Evolutionary conservation across 768 basidiomycete genomes (phyloP).

Genomic region (Trametes meyenii): DNA sequence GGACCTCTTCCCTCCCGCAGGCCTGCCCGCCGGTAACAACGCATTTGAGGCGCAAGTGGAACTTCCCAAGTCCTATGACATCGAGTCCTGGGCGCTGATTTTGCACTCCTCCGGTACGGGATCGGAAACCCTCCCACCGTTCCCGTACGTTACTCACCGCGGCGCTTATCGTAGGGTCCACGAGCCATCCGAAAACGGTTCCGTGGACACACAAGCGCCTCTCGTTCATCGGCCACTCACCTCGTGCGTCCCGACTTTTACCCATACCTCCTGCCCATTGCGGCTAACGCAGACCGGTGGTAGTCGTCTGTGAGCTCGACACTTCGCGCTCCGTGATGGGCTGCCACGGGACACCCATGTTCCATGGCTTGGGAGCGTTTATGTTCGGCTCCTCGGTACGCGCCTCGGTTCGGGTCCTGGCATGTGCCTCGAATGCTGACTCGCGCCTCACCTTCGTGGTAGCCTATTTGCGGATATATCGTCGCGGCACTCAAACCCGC

Average conservation of each 20-base stretch:
- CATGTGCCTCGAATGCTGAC: background rate
- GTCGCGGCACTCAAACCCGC: slow-evolving; percentile 27
- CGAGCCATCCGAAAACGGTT: slow-evolving; percentile 31
- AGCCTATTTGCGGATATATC: slow-evolving; percentile 22
- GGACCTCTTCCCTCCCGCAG: background rate
- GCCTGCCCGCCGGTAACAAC: background rate
- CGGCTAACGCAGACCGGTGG: background rate
- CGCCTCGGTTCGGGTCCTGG: background rate
- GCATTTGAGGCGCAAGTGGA: background rate
- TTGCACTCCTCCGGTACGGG: slow-evolving; percentile 19
- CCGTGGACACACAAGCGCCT: slow-evolving; percentile 24
- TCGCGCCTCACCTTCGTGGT: background rate
- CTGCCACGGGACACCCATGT: slow-evolving; percentile 20
- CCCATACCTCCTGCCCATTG: too few relatives aligned
- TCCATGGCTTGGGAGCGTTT: slow-evolving; percentile 12
- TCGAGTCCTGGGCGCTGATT: background rate
- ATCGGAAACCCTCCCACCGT: too few relatives aligned
- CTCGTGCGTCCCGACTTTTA: slow-evolving; percentile 17
- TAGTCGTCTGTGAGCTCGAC: background rate
- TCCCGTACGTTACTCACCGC: background rate
- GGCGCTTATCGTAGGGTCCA: slow-evolving; percentile 25
- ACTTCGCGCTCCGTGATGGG: slow-evolving; percentile 2
- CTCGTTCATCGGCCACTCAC: background rate
- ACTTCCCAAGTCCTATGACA: background rate
- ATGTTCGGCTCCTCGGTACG: slow-evolving; percentile 2